Evolutionary conservation across 768 basidiomycete species (phyloP).

Genomic region (Lentinus brumalis): DNA sequence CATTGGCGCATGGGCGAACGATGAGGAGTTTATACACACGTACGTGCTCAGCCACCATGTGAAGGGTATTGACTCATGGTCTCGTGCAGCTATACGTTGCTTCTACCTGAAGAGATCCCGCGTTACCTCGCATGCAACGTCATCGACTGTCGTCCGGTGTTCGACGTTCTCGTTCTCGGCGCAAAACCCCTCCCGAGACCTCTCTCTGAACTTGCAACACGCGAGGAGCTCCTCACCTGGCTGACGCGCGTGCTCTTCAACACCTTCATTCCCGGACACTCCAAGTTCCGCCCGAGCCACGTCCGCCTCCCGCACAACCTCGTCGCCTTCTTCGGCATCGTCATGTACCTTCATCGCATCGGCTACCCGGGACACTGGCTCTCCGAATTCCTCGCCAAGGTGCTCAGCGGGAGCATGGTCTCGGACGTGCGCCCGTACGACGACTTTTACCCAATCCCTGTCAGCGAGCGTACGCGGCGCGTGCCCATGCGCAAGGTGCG

Average conservation of each 20-base stretch:
- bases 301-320: slow-evolving; percentile 39
- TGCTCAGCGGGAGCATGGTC: slow-evolving; percentile 29
- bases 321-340: slow-evolving; percentile 34
- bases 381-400: slow-evolving; percentile 30
- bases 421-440: slow-evolving; percentile 33
- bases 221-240: slow-evolving; percentile 35
- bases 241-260: slow-evolving; percentile 37
- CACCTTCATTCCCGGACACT: slow-evolving; percentile 30
- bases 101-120: slow-evolving; percentile 31
- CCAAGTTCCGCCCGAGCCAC: slow-evolving; percentile 24
- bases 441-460: slow-evolving; percentile 29
- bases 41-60: slow-evolving; percentile 10
- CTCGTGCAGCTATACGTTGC: slow-evolving; percentile 6
- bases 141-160: slow-evolving; percentile 26
- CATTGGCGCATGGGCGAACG: slow-evolving; percentile 30
- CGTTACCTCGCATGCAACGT: slow-evolving; percentile 32
- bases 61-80: background rate
- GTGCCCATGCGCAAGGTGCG: slow-evolving; percentile 19
- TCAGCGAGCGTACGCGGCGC: slow-evolving; percentile 18
- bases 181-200: slow-evolving; percentile 2
- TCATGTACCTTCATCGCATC: slow-evolving; percentile 36
- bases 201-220: slow-evolving; percentile 25
- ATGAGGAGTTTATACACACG: slow-evolving; percentile 35
- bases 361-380: slow-evolving; percentile 43
- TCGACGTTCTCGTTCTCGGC: background rate